Conservation (phyloP, 768 basidiomycete genomes). For the Pholiota conissans region DNA sequence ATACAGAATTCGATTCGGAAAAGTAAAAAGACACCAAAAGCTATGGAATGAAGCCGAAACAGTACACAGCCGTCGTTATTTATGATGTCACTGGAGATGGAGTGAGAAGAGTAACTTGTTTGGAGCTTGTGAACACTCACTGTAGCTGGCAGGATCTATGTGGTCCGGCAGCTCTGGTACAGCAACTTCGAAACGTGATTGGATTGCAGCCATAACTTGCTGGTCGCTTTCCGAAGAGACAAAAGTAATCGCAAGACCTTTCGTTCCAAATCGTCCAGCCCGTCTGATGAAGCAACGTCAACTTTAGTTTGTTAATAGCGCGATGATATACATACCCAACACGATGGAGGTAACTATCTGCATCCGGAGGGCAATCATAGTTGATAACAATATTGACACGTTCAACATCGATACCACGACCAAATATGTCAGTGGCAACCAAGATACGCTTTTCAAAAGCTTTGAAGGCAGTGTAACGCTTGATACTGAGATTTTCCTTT, state of each 20-base stretch:
- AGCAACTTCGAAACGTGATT: constrained; percentile 95
- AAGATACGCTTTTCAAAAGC: constrained; percentile 99
- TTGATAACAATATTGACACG: constrained; percentile 99
- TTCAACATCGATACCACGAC: constrained; percentile 99
- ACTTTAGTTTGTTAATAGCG: background rate
- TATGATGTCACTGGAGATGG: constrained; percentile 48
- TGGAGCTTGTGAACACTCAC: constrained; percentile 56
- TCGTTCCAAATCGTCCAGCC: constrained; percentile 99
- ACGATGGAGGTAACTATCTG: constrained; percentile 97
- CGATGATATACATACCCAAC: constrained; percentile 66
- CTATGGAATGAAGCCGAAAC: background rate
- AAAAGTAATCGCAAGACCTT: constrained; percentile 98
- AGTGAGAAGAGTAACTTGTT: constrained; percentile 9
- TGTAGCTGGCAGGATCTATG: constrained; percentile 94
- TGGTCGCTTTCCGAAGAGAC: constrained; percentile 91
- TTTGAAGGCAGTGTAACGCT: constrained; percentile 97
- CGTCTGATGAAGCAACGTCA: constrained; percentile 49
- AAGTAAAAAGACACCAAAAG: background rate
- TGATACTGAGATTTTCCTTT: constrained; percentile 58
- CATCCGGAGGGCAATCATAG: constrained; percentile 96
- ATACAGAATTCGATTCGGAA: constrained; percentile 1
- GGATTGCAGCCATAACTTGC: constrained; percentile 93
- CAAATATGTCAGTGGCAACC: constrained; percentile 98
- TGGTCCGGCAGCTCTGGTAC: constrained; percentile 93
- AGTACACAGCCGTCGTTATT: constrained; percentile 11